Evolutionary conservation across 495 filamentous ascomycete species (phyloP), one percentile per base, ranked within the genome.

Genomic region (Penicillium soppii): DNA sequence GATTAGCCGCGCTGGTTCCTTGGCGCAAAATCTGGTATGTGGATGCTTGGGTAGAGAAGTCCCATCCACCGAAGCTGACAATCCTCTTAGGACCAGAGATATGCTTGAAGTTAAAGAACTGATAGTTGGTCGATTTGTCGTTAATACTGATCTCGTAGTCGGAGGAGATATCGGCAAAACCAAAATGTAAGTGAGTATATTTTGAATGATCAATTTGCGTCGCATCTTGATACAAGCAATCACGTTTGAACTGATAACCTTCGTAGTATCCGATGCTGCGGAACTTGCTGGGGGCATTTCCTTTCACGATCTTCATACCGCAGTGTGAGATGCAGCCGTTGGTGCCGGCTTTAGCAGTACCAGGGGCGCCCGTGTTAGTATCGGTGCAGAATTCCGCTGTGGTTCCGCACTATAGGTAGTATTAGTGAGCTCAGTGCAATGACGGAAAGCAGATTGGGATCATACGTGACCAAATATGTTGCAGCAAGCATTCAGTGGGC

Each of bases 271-370:
- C 61, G 17, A 65, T 29, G 5, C 17, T 21, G 4, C 27, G 13
- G 20, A 21, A 43, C 3, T 22, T 26, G 17, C 13, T 17, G 22
- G 58, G 44, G 9, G 13, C 25, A 17, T 10, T 35, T 23, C 35
- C 32, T 12, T 62, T 68, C 15, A 61, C 58, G 21, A 77, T 68
- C 10, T 69, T 44, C 1, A 52, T 72, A 5, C 72, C 75, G 45
- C 76, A 79, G 57, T 73, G 72, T 22, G 62, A 72, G 40, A 75
- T 71, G 53, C 76, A 80, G 1, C 71, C 71, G 53, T 70, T 64
- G 1, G 53, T 67, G 20, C 54, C 65, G 0, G 55, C 52, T 20
- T 44, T 33, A n/a, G 70, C 37, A 0, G 70, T 74, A 8, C 74
- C 76, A 0, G 74, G 73, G 8, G 60, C 51, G 42, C 67, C 52